Percentiles rank a stretch among this genome's conserved stretches.
These are phyloP conservation scores for Cyberlindnera nakhonratchasimensis DNA, from an alignment of 805 yeast genomes.

Conservation along the genomic window DNA sequence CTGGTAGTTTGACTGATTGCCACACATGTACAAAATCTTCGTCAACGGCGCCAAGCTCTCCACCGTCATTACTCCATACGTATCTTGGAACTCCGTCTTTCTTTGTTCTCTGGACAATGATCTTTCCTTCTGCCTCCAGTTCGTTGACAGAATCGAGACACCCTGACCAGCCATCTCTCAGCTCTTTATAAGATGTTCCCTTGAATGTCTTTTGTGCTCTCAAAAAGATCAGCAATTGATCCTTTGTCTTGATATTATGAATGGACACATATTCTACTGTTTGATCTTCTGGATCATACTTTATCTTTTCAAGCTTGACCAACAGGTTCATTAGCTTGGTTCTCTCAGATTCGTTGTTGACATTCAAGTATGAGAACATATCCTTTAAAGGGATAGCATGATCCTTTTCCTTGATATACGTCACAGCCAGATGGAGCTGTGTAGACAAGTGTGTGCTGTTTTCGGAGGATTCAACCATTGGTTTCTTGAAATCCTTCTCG, in stretches of 20 bases:
- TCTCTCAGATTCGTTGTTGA: slow-evolving; percentile 45
- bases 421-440: slow-evolving; percentile 86
- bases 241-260: slow-evolving; percentile 80
- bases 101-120: slow-evolving; percentile 82
- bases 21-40: slow-evolving; percentile 81
- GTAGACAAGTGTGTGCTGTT: slow-evolving; percentile 68
- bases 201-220: slow-evolving; percentile 81
- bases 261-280: slow-evolving; percentile 85
- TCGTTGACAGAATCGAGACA: slow-evolving; percentile 76
- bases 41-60: slow-evolving; percentile 67
- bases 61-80: slow-evolving; percentile 86
- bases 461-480: slow-evolving; percentile 26
- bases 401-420: slow-evolving; percentile 71
- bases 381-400: slow-evolving; percentile 64
- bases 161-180: slow-evolving; percentile 92
- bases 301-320: slow-evolving; percentile 72
- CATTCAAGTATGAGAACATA: slow-evolving; percentile 61
- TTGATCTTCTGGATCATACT: slow-evolving; percentile 54
- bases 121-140: slow-evolving; percentile 71
- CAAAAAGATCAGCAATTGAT: slow-evolving; percentile 69
- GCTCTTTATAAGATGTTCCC: slow-evolving; percentile 71
- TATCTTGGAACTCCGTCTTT: slow-evolving; percentile 92
- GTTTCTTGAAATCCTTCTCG: slow-evolving; percentile 28
- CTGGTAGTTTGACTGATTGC: slow-evolving; percentile 76
- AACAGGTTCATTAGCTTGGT: slow-evolving; percentile 68